These are phyloP conservation scores for Aspergillus sp. DNA, from an alignment of 2,329 filamentous ascomycete species.

Conservation along the genomic window DNA sequence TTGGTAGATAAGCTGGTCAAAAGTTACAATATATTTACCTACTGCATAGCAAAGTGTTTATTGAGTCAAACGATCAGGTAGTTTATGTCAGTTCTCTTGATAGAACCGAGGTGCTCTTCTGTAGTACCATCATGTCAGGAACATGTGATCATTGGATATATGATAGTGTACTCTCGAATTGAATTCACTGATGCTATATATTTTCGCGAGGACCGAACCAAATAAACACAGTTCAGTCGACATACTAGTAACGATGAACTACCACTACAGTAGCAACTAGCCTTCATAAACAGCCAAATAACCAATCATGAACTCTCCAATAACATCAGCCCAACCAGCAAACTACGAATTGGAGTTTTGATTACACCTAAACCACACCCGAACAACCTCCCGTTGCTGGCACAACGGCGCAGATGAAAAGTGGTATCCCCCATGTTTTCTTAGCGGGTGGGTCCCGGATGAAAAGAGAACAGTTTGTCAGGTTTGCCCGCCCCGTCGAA, in stretches of 20 bases:
- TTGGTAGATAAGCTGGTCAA: not conserved
- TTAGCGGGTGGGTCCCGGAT: constrained; percentile 15
- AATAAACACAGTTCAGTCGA: no score
- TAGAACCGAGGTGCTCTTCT: no score
- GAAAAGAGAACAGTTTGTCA: constrained; percentile 1
- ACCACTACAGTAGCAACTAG: no score
- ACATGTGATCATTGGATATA: no score
- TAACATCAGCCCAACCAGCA: not conserved
- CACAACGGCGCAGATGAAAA: not conserved
- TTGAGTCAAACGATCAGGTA: not conserved
- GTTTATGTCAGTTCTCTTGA: no score
- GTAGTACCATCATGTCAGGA: no score
- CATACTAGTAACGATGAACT: no score
- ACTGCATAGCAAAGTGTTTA: not conserved
- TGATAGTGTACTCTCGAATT: no score
- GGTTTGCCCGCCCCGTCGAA: constrained; percentile 5
- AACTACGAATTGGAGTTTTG: not conserved
- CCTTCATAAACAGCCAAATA: not conserved
- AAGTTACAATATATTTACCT: not conserved
- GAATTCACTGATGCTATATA: no score
- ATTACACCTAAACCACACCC: not conserved
- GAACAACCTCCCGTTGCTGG: not conserved
- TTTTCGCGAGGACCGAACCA: no score
- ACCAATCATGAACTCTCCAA: no score
- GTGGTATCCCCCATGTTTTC: constrained; percentile 15